phyloP scores from a whole-genome alignment of 2,329 filamentous ascomycete genomes.

The Aspergillus pseudoglaucus region DNA sequence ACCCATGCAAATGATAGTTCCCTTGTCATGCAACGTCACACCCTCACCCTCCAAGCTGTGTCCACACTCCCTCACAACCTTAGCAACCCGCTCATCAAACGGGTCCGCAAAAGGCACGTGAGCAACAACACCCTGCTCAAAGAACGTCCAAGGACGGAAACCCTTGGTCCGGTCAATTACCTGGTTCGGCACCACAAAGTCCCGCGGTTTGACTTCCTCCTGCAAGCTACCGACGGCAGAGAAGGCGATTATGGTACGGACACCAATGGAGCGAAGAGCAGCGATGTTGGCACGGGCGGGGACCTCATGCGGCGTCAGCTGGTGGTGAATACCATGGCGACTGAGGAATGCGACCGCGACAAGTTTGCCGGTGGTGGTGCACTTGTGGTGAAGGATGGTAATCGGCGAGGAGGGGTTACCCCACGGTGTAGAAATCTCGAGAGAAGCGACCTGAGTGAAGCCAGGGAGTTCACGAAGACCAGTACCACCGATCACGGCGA shows the following conservation, averaged over 20 bases:
- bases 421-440: slow-evolving; percentile 81
- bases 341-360: slow-evolving; percentile 81
- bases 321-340: slow-evolving; percentile 82
- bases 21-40: slow-evolving; percentile 74
- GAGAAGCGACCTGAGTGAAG: slow-evolving; percentile 74
- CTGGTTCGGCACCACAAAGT: slow-evolving; percentile 95
- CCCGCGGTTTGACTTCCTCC: slow-evolving; percentile 88
- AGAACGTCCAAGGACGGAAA: slow-evolving; percentile 89
- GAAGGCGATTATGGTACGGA: slow-evolving; percentile 88
- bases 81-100: slow-evolving; percentile 72
- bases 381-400: slow-evolving; percentile 79
- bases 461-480: slow-evolving; percentile 81
- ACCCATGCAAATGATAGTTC: slow-evolving; percentile 89
- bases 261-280: slow-evolving; percentile 85
- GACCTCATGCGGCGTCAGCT: slow-evolving; percentile 91
- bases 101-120: slow-evolving; percentile 95
- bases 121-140: slow-evolving; percentile 72
- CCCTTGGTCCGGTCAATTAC: slow-evolving; percentile 97
- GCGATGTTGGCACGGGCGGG: slow-evolving; percentile 92
- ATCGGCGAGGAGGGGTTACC: slow-evolving; percentile 71
- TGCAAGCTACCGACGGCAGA: slow-evolving; percentile 87
- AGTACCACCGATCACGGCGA: slow-evolving; percentile 89
- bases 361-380: slow-evolving; percentile 56
- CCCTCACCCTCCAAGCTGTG: slow-evolving; percentile 73
- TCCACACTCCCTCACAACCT: slow-evolving; percentile 72